A percentile compares a stretch with the other conserved stretches of the same genome.
These are phyloP conservation scores for Zymoseptoria tritici DNA, from an alignment of 2,329 filamentous ascomycete genomes.

Conservation along the genomic window DNA sequence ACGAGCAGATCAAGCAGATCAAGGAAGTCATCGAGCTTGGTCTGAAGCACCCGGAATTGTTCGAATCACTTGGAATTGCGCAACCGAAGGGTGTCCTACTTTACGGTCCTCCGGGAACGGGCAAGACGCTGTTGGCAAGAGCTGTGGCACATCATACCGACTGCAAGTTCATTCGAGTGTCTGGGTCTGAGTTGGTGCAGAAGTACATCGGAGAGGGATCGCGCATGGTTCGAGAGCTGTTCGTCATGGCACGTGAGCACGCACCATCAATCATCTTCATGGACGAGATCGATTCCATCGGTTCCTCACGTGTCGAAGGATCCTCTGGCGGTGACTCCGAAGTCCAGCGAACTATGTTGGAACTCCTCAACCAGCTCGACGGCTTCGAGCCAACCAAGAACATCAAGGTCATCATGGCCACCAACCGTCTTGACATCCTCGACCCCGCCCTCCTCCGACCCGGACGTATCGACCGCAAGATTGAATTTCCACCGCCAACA, in stretches of 20 bases:
- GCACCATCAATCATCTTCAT: slow-evolving; percentile 99
- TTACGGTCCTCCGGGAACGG: slow-evolving; percentile 93
- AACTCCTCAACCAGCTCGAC: slow-evolving; percentile 95
- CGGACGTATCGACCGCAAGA: slow-evolving; percentile 97
- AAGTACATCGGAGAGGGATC: slow-evolving; percentile 99
- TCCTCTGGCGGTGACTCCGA: slow-evolving; percentile 94
- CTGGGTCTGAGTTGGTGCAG: slow-evolving; percentile 90
- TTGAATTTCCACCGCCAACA: slow-evolving; percentile 95
- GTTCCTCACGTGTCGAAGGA: slow-evolving; percentile 91
- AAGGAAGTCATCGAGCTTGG: slow-evolving; percentile 99
- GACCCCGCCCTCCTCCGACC: slow-evolving; percentile 90
- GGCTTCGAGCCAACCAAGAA: slow-evolving; percentile 94
- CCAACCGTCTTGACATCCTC: slow-evolving; percentile 93
- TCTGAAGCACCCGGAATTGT: slow-evolving; percentile 95
- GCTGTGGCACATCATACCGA: slow-evolving; percentile 97
- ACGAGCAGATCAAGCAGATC: slow-evolving; percentile 99
- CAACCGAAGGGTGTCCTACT: slow-evolving; percentile 96
- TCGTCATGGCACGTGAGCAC: slow-evolving; percentile 98
- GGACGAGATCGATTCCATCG: slow-evolving; percentile 99
- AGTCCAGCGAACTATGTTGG: slow-evolving; percentile 97
- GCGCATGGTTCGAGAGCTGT: slow-evolving; percentile 96
- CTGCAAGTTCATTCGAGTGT: slow-evolving; percentile 98
- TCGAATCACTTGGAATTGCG: slow-evolving; percentile 97
- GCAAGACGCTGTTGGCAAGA: slow-evolving; percentile 90
- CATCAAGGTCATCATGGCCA: slow-evolving; percentile 99